Conservation (phyloP, 2,329 filamentous ascomycete genomes). For the Epicoccum nigrum region DNA sequence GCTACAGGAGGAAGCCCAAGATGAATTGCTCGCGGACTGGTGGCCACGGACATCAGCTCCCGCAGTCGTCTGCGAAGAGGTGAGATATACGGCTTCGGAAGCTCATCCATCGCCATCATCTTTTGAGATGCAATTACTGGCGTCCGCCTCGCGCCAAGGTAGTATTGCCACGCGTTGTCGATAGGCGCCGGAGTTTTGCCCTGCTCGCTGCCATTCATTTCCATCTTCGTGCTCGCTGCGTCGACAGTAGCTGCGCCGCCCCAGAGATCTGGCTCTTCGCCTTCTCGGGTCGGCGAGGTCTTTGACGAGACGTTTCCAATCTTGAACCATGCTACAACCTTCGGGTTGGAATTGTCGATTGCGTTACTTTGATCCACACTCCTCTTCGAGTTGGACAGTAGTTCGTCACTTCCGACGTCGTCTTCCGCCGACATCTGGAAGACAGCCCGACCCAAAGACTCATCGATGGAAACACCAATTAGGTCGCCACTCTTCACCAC, state of each 20-base stretch:
- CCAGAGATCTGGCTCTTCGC: slow-evolving; percentile 77
- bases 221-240: slow-evolving; percentile 83
- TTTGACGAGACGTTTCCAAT: slow-evolving; percentile 68
- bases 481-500: slow-evolving; percentile 87
- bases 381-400: slow-evolving; percentile 57
- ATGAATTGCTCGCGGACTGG: slow-evolving; percentile 84
- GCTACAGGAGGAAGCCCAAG: slow-evolving; percentile 87
- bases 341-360: slow-evolving; percentile 27
- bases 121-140: slow-evolving; percentile 63
- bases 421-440: slow-evolving; percentile 77
- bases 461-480: slow-evolving; percentile 87
- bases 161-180: slow-evolving; percentile 85
- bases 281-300: slow-evolving; percentile 57
- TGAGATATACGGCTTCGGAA: slow-evolving; percentile 52
- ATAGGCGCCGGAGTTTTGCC: slow-evolving; percentile 78
- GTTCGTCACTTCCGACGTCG: slow-evolving; percentile 62
- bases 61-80: slow-evolving; percentile 68
- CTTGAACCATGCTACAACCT: slow-evolving; percentile 84
- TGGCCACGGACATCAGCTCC: slow-evolving; percentile 86
- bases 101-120: slow-evolving; percentile 57
- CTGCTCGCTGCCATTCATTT: slow-evolving; percentile 86
- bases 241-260: slow-evolving; percentile 86
- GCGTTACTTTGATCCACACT: slow-evolving; percentile 27
- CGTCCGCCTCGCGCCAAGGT: slow-evolving; percentile 75
- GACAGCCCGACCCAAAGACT: slow-evolving; percentile 78